Evolutionary conservation across 2,329 filamentous ascomycete species (phyloP), one percentile per base, ranked within the genome.

Genomic region (Diaporthe citriasiana): DNA sequence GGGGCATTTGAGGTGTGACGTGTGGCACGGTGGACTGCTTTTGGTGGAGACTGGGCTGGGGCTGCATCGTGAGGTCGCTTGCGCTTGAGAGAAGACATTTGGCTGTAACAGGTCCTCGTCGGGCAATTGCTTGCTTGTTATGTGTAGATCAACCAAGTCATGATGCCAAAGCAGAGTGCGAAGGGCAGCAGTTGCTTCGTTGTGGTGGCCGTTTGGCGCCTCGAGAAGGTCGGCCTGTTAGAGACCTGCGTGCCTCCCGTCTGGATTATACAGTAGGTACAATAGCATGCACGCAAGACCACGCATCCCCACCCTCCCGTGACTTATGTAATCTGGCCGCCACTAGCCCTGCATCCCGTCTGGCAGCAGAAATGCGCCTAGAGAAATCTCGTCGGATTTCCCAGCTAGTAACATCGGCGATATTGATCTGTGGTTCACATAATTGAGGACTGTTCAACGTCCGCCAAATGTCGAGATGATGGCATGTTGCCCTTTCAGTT

Each of bases 1-100:
- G 82, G 82, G 74, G 82, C 77, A 57, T 80, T 80, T 51, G 53
- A 82, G 13, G 80, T 78, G 66, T 80, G 81, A 72, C 82, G 82
- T 77, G 82, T 83, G 69, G 79, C 78, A 76, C 82, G 63, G 63
- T 68, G 80, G 56, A 10, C 70, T 25, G 70, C 30, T 6, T 51
- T 42, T 10, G 59, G 50, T 57, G 68, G 59, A 25, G 72, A 66
- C 60, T 27, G 45, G 6, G 10, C 53, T 40, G 42, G 74, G 35
- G 55, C 74, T 45, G 73, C 75, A 59, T 76, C 77, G 22, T 78
- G 74, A 35, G 74, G 76, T 25, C 78, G 79, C 76, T 82, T 83
- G 56, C 82, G 79, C 72, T 83, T 83, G 45, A 77, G 71, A n/a
- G 78, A 76, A 6, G 79, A 74, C 78, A 82, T 82, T 19, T 71